These are phyloP conservation scores for Conringia planisiliqua DNA, from an alignment of 345 rosid species.

Conservation along the genomic window DNA sequence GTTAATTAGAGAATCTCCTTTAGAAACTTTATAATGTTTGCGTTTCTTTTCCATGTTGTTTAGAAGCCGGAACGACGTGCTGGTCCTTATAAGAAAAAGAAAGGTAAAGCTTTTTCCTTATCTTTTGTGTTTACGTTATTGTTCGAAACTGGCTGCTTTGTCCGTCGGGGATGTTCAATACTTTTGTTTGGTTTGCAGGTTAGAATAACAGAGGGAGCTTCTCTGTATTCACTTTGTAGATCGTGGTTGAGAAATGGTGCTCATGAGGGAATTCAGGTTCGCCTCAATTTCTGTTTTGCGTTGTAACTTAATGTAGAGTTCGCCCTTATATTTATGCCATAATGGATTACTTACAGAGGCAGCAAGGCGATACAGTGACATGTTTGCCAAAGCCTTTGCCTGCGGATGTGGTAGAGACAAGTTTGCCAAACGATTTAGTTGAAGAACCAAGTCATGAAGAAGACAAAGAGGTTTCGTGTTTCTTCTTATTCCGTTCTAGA, in stretches of 20 bases:
- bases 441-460: constrained; percentile 40
- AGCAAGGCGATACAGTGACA: constrained; percentile 45
- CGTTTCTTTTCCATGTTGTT: constrained; percentile 32
- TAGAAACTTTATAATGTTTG: background rate
- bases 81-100: constrained; percentile 52
- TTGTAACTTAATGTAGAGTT: background rate
- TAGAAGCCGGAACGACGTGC: constrained; percentile 49
- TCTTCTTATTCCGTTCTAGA: background rate
- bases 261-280: constrained; percentile 70
- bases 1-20: background rate
- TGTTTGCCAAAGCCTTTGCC: constrained; percentile 83
- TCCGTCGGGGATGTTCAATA: background rate
- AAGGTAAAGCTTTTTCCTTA: constrained; percentile 43
- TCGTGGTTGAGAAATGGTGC: constrained; percentile 93
- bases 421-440: constrained; percentile 40
- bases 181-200: constrained; percentile 47
- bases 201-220: constrained; percentile 65
- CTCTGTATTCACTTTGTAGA: constrained; percentile 80
- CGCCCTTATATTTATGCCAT: too few relatives aligned
- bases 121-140: background rate
- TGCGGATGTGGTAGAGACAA: constrained; percentile 36
- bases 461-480: constrained; percentile 48
- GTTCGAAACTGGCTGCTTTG: background rate
- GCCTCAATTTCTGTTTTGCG: background rate
- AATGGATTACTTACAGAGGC: constrained; percentile 44